Base-by-base conservation (phyloP, 148 eudicot species). In the Spergularia marina region DNA sequence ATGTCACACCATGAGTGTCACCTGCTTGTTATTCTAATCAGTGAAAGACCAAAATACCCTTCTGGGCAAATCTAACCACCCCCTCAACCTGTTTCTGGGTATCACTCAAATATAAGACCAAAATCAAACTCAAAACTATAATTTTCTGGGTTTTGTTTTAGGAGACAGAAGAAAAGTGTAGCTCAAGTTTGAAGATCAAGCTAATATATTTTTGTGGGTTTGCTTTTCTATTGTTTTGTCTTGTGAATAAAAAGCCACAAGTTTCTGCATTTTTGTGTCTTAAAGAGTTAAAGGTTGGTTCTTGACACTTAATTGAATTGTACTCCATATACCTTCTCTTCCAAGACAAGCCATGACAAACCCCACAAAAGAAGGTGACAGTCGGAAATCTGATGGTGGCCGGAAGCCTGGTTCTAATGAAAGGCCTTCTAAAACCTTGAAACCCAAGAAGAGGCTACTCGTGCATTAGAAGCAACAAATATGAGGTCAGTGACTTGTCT, bases 391-490 rank as follows among this genome's bases (percentile, higher is more conserved):
- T 77, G 94, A 77, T 70, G 89, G 84, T 79, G 74, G 89, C 7
- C 88, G 77, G 76, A 90, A 75, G 77, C 87, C 97, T 79, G 84
- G 86, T 40, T 82, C 88, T 57, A 87, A 82, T 82, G 67, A 82
- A 2, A 87, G 73, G 77, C 98, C 98, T 30, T 86, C 97, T 12
- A 94, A 86, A 81, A 91, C 98, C 47, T 75, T 76, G 97, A 92
- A 81, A 68, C 88, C 65, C 92, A 84, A 83, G 95, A 90, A 74
- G 97, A 92, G 76, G 97, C 97, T n/a, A 85, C 89, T 25, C 84
- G 82, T 76, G 97, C 97, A 67, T 76, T 92, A 76, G 97, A 92
- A 72, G 88, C 87, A 52, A 87, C 94, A 72, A 77, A 92, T 75
- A 80, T 83, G 91, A 92, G 95, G 97, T 90, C 44, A 10, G 36